Base-by-base conservation (phyloP, 2,329 filamentous ascomycete species). In the Phoma herbarum region DNA sequence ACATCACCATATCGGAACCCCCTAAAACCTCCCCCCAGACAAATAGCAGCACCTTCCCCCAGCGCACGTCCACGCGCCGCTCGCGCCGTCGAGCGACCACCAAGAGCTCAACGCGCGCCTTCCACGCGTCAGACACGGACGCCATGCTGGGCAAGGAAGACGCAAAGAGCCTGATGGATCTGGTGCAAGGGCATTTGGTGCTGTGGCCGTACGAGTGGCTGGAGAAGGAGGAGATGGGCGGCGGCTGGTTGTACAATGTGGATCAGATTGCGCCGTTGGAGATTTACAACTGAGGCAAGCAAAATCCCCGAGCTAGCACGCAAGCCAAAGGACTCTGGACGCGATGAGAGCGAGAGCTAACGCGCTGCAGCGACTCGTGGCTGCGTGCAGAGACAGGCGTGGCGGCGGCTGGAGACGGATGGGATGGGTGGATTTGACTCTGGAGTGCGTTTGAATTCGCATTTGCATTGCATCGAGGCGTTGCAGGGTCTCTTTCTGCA, bases 201-300 rank as follows among this genome's bases (percentile, higher is more conserved):
- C 82, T 92, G 63, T 99, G 96, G 82, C 95, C 95, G 6, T 97
- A 98, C 77, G 92, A 99, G 71, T 99, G 96, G 86, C 59, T 79
- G 1, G 86, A 90, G 68, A 90, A 89, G 55, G 95, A 98, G 79
- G 95, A 98, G 81, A 87, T 89, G 72, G 93, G 92, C 65, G 92
- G 93, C 56, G 96, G 97, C 74, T 99, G 95, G 95, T 85, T 97
- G 62, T 98, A 97, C 79, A 92, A 94, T 73, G 92, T 98, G 55
- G 95, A 99, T 77, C 90, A 96, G 77, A 89, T 99, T 75, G 96
- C 95, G 69, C 95, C 95, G 56, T 83, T 99, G 79, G 93, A 97
- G 80, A 98, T 99, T 72, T 99, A 99, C 8, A 41, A 41, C 11
- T 31, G 12, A 28, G 26, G n/a, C n/a, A n/a, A n/a, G n/a, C n/a